A percentile compares a stretch with the other conserved stretches of the same genome.
Conservation (phyloP, 2,329 filamentous ascomycete genomes). For the Alternaria atra region DNA sequence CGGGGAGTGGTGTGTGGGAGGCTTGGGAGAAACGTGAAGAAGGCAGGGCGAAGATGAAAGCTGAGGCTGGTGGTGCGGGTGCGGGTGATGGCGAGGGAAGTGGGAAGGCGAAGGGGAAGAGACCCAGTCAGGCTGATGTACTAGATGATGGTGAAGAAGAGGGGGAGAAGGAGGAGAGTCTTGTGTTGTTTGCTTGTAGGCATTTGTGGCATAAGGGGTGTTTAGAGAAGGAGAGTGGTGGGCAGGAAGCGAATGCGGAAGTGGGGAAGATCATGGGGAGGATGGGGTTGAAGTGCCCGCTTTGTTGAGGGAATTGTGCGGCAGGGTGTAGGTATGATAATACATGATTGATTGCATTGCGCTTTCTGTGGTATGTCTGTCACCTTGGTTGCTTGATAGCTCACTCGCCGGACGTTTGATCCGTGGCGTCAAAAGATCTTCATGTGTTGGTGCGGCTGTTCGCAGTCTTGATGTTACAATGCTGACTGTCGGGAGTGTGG, state of each 20-base stretch:
- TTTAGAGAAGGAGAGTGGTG: slow-evolving; percentile 34
- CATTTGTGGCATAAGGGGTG: slow-evolving; percentile 52
- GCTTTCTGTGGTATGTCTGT: not conserved
- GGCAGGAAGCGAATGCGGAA: not conserved
- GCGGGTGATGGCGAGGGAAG: slow-evolving; percentile 50
- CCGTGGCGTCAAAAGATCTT: no score
- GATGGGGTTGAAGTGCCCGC: slow-evolving; percentile 32
- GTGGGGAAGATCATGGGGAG: slow-evolving; percentile 14
- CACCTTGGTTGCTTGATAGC: no score
- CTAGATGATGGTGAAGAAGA: slow-evolving; percentile 11
- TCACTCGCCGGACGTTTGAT: no score
- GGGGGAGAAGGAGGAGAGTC: slow-evolving; percentile 8
- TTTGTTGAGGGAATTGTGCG: slow-evolving; percentile 35
- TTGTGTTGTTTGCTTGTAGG: slow-evolving; percentile 53
- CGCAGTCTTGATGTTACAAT: no score
- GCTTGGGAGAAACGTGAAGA: slow-evolving; percentile 74
- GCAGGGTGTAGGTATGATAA: not conserved
- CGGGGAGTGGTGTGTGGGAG: slow-evolving; percentile 78
- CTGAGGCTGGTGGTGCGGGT: slow-evolving; percentile 54
- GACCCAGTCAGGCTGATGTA: slow-evolving; percentile 16
- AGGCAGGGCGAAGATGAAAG: slow-evolving; percentile 55
- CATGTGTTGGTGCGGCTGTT: no score
- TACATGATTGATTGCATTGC: not conserved
- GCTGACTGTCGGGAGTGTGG: no score
- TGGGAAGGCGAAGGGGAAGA: slow-evolving; percentile 55